Base-by-base conservation (phyloP, 2,329 filamentous ascomycete species). In the Pseudogymnoascus sp. region DNA sequence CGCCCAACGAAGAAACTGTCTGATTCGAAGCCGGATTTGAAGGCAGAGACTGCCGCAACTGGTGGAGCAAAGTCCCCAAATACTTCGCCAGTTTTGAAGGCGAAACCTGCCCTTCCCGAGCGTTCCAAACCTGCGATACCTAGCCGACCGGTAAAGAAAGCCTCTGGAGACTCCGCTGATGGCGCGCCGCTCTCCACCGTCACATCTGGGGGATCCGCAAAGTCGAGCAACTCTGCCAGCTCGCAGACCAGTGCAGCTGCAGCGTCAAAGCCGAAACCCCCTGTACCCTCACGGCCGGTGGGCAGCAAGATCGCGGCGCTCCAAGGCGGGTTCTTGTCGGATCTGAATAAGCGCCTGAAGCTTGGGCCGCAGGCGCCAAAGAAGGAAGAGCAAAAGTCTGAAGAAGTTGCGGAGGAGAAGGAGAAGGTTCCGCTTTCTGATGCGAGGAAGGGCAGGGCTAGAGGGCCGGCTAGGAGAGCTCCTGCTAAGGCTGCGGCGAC, bases 301-400 rank as follows among this genome's bases (percentile, higher is more conserved):
- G 90, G 90, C 8, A 85, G 86, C 70, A 98, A 98, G 79, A 96
- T 99, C 73, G 91, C 93, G 14, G 89, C 91, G 24, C 79, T 99
- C 33, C 92, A 96, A 76, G 90, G 90, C 38, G 91, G 90, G 2
- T 98, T 99, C 75, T 86, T 99, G 82, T 92, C 87, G 50, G 93
- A 98, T 72, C 79, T 99, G 43, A 96, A 98, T 75, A 93, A 91
- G 70, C 89, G 92, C 59, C 80, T 99, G 28, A 88, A 91, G 72
- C 78, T 96, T 37, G 95, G 95, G 1, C 93, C 93, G n/a, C 87
- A 90, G 69, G 85, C 82, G 8, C 84, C 87, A 1, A 93, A 91
- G 78, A 89, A 90, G 68, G 88, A 90, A 71, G 88, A 93, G 67
- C 78, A 82, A 41, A 73, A 78, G 46, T 77, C 80, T 12, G 81